Percentiles rank a stretch among this genome's conserved stretches.
These are phyloP conservation scores for Tardiomyces digboiensis DNA, from an alignment of 1,139 yeast species.

Conservation along the genomic window DNA sequence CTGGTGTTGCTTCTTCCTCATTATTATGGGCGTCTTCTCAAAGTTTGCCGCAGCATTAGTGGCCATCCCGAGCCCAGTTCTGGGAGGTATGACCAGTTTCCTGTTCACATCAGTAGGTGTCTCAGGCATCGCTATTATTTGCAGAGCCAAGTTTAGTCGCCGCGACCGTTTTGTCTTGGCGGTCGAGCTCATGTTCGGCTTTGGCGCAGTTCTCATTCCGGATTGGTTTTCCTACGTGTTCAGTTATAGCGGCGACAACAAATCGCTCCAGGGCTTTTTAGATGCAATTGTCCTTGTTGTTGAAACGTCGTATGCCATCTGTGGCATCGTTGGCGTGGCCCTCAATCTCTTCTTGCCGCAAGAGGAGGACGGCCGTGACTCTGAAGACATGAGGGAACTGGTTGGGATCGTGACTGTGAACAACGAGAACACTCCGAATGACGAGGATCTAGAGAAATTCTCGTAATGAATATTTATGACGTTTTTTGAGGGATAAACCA, in stretches of 20 bases:
- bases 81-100: slow-evolving; percentile 92
- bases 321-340: slow-evolving; percentile 69
- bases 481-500: too few relatives aligned
- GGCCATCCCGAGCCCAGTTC: slow-evolving; percentile 73
- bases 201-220: slow-evolving; percentile 70
- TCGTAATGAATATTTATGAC: too few relatives aligned
- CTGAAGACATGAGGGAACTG: not conserved
- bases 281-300: slow-evolving; percentile 75
- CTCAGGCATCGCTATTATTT: slow-evolving; percentile 75
- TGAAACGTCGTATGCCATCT: slow-evolving; percentile 82
- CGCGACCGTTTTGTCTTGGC: slow-evolving; percentile 83
- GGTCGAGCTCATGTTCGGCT: slow-evolving; percentile 63
- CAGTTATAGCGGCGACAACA: slow-evolving; percentile 64
- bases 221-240: slow-evolving; percentile 69
- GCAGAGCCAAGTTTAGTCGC: slow-evolving; percentile 69
- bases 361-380: slow-evolving; percentile 41
- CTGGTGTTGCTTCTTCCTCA: slow-evolving; percentile 78
- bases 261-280: slow-evolving; percentile 55
- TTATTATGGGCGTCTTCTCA: slow-evolving; percentile 79
- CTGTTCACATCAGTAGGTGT: slow-evolving; percentile 83
- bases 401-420: not conserved
- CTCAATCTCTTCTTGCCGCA: slow-evolving; percentile 67
- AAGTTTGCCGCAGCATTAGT: slow-evolving; percentile 87
- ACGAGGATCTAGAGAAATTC: too few relatives aligned
- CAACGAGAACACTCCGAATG: too few relatives aligned